Evolutionary conservation across 768 basidiomycete species (phyloP), one percentile per base, ranked within the genome.

Genomic region (Lepiota brunneoincarnata): DNA sequence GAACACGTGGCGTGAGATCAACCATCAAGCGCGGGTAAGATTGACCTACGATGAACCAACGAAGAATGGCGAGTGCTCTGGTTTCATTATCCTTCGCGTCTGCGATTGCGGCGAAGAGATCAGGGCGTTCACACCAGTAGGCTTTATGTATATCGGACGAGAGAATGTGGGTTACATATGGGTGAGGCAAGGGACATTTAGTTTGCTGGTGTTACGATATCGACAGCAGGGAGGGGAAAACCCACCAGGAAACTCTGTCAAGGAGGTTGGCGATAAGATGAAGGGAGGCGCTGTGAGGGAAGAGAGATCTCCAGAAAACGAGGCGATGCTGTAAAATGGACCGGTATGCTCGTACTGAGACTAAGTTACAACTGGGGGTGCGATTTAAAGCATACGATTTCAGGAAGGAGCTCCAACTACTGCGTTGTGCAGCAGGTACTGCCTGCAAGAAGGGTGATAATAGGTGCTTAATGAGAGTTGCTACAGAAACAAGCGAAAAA

Each of bases 111-210:
- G 93, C 84, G 64, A 99, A 98, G 50, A 93, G 75, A 50, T 86
- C 86, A 23, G 93, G 93, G 47, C 91, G 89, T 68, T 98, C 96
- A 65, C 93, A 92, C 96, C 96, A 98, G 71, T 98, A 97, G 0
- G 94, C 94, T 91, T 59, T 49, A 46, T 37, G 51, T n/a, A 21
- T 28, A 49, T 43, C 31, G 36, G 47, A 10, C 6, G 24, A 1
- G n/a, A 5, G 14, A 4, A 18, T 26, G 17, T 10, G 31, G 31
- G 7, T 31, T 10, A 31, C 31, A 9, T 39, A 53, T 41, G 34
- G 47, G 14, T 20, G 34, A n/a, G 46, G 34, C n/a, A 42, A 21
- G 38, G 31, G 36, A 46, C 18, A 55, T 31, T 57, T 24, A 60
- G 51, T 14, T 34, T 31, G 39, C 41, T 47, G 35, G 21, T 1